Evolutionary conservation across 1,284 basidiomycete genomes (phyloP).

Genomic region (Ustilago sp.): DNA sequence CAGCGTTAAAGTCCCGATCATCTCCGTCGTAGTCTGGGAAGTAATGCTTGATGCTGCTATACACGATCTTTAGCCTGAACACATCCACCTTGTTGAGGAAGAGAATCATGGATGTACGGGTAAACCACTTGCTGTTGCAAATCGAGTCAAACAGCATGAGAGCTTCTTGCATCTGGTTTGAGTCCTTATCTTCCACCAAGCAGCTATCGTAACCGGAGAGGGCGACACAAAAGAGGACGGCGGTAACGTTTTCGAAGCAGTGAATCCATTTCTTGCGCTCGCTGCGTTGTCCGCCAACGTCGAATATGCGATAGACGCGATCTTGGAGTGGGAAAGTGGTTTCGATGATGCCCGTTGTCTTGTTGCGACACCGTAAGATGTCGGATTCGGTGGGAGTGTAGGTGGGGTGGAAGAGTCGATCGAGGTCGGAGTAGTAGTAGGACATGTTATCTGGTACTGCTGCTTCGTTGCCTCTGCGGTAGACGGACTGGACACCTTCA

Average conservation of each 20-base stretch:
- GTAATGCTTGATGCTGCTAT: slow-evolving; percentile 84
- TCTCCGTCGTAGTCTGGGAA: slow-evolving; percentile 71
- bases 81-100: slow-evolving; percentile 77
- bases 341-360: slow-evolving; percentile 94
- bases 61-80: slow-evolving; percentile 82
- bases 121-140: slow-evolving; percentile 95
- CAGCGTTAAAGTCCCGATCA: slow-evolving; percentile 76
- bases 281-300: slow-evolving; percentile 89
- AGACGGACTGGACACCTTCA: slow-evolving; percentile 79
- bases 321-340: slow-evolving; percentile 78
- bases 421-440: slow-evolving; percentile 80
- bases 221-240: slow-evolving; percentile 86
- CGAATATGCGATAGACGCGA: slow-evolving; percentile 76
- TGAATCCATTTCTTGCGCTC: slow-evolving; percentile 80
- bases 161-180: slow-evolving; percentile 95
- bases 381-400: slow-evolving; percentile 81
- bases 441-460: slow-evolving; percentile 82
- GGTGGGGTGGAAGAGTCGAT: slow-evolving; percentile 79
- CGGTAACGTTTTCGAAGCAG: slow-evolving; percentile 74
- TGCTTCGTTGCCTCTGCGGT: slow-evolving; percentile 82
- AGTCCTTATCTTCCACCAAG: slow-evolving; percentile 90
- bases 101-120: slow-evolving; percentile 88
- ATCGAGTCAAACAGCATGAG: slow-evolving; percentile 96
- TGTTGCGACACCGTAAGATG: slow-evolving; percentile 84
- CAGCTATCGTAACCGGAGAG: slow-evolving; percentile 91